Percentiles rank a stretch among this genome's conserved stretches.
Conservation (phyloP, 2,329 filamentous ascomycete species). For the Exophiala sp. region DNA sequence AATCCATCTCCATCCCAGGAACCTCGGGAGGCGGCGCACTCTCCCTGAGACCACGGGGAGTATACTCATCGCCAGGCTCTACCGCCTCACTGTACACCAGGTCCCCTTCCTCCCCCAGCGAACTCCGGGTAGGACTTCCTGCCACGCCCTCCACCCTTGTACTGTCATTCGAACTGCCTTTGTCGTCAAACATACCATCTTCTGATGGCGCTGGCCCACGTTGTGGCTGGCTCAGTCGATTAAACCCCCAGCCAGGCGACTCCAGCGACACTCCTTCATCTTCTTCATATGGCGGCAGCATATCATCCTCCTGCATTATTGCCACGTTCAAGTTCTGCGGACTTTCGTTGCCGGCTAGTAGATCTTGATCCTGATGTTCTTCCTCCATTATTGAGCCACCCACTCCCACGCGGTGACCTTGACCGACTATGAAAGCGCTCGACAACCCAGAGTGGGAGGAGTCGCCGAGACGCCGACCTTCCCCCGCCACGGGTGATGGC, state of each 20-base stretch:
- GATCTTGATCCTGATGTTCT: constrained; percentile 34
- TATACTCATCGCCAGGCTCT: constrained; percentile 8
- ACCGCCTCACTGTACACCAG: constrained; percentile 15
- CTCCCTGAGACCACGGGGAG: constrained; percentile 17
- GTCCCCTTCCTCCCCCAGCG: constrained; percentile 6
- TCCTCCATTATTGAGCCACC: constrained; percentile 53
- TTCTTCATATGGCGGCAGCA: constrained; percentile 32
- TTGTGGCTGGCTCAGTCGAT: background rate
- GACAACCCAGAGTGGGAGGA: constrained; percentile 87
- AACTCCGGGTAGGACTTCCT: constrained; percentile 15
- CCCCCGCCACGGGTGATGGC: constrained; percentile 61
- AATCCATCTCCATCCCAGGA: constrained; percentile 10
- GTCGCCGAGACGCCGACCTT: constrained; percentile 82
- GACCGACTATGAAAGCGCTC: constrained; percentile 75
- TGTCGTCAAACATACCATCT: constrained; percentile 20
- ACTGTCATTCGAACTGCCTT: constrained; percentile 22
- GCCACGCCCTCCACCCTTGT: constrained; percentile 22
- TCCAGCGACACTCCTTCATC: constrained; percentile 19
- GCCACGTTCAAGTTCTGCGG: constrained; percentile 17
- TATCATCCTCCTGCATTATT: constrained; percentile 23
- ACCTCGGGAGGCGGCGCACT: constrained; percentile 27
- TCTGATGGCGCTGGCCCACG: constrained; percentile 17
- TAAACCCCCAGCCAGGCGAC: constrained; percentile 13
- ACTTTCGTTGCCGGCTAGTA: constrained; percentile 29
- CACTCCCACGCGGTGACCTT: constrained; percentile 64